Percentiles rank a stretch among this genome's conserved stretches.
Evolutionary conservation across 805 yeast species (phyloP).

Genomic region (Kuraishia cidri): DNA sequence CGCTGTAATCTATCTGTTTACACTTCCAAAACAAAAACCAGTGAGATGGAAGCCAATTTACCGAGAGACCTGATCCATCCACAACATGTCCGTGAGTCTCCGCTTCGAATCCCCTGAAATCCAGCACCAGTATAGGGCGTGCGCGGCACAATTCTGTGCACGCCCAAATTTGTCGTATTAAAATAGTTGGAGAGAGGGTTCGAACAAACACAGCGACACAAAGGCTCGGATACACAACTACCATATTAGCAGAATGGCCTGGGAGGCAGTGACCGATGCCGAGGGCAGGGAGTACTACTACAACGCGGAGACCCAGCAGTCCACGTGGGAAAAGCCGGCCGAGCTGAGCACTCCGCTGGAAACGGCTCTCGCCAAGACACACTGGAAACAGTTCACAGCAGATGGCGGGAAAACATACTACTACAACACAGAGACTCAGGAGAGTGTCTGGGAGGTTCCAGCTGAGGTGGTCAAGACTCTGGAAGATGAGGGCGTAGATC

Average conservation of each 20-base stretch:
- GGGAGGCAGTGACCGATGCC: slow-evolving; percentile 61
- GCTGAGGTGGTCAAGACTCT: slow-evolving; percentile 18
- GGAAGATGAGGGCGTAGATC: slow-evolving; percentile 4
- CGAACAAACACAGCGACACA: too few species aligned
- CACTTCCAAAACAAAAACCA: too few species aligned
- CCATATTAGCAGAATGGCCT: slow-evolving; percentile 26
- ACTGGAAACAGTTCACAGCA: slow-evolving; percentile 42
- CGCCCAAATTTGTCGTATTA: too few species aligned
- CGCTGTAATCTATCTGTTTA: too few species aligned
- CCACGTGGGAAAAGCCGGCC: slow-evolving; percentile 78
- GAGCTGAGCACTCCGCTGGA: slow-evolving; percentile 32
- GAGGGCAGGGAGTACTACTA: slow-evolving; percentile 69
- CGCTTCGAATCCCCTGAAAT: too few species aligned
- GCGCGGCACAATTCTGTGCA: too few species aligned
- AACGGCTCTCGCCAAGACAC: slow-evolving; percentile 35
- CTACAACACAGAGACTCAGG: slow-evolving; percentile 52
- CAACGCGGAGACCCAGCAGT: slow-evolving; percentile 51
- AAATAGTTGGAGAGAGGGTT: too few species aligned
- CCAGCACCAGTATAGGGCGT: too few species aligned
- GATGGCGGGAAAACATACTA: slow-evolving; percentile 56
- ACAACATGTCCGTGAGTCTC: too few species aligned
- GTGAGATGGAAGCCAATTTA: too few species aligned
- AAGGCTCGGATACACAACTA: too few species aligned
- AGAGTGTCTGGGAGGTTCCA: slow-evolving; percentile 81
- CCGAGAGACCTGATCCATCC: too few species aligned